These are phyloP conservation scores for Stentor coeruleus DNA, from an alignment of 73 alveolate genomes.

Conservation along the genomic window DNA sequence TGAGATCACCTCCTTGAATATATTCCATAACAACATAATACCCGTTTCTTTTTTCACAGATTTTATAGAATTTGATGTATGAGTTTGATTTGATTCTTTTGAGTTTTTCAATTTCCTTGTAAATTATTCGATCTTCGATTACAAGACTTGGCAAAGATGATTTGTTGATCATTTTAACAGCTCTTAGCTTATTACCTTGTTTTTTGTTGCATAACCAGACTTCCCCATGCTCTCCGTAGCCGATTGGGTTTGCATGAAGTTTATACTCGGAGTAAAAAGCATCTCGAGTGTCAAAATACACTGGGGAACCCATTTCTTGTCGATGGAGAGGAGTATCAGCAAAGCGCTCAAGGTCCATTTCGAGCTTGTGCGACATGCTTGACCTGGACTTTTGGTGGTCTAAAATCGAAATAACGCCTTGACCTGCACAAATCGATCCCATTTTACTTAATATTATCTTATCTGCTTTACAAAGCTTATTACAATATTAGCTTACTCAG, in stretches of 20 bases:
- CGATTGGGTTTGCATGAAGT: not conserved
- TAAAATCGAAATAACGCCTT: not conserved
- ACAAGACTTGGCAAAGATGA: not conserved
- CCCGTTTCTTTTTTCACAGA: not conserved
- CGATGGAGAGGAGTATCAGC: no score
- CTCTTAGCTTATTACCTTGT: not conserved
- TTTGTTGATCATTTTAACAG: not conserved
- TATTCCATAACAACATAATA: not conserved
- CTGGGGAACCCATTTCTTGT: not conserved
- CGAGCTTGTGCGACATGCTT: not conserved
- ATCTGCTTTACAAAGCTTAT: no score
- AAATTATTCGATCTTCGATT: not conserved
- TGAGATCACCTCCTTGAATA: not conserved
- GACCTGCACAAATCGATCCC: not conserved
- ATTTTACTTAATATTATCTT: no score
- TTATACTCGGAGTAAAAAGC: not conserved
- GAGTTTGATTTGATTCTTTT: not conserved
- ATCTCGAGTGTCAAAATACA: not conserved
- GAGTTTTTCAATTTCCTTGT: not conserved
- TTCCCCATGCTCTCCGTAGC: not conserved
- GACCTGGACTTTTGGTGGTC: not conserved
- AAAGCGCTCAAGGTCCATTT: no score
- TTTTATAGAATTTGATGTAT: not conserved
- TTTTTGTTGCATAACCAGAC: not conserved
- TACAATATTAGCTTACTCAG: not conserved